Evolutionary conservation across 1,139 yeast genomes (phyloP).

Genomic region (Pichia sp.): DNA sequence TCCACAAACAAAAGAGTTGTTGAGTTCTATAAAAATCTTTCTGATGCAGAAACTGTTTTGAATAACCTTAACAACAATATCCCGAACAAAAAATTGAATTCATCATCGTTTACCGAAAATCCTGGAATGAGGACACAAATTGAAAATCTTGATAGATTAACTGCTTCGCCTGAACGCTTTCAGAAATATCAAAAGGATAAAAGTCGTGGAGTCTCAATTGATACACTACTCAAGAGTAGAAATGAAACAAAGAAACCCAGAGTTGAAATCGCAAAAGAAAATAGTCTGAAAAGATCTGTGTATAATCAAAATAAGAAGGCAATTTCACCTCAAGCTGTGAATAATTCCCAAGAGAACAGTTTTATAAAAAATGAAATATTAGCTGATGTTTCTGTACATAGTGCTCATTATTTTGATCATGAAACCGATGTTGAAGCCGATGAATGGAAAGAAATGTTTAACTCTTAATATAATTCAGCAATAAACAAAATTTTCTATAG

Average conservation of each 20-base stretch:
- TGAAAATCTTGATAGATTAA: slow-evolving; percentile 4
- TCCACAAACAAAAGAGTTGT: slow-evolving; percentile 57
- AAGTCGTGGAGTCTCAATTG: background rate
- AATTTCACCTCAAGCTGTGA: background rate
- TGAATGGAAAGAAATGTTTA: background rate
- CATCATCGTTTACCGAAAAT: background rate
- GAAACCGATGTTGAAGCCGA: background rate
- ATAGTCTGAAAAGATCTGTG: background rate
- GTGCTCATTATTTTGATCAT: background rate
- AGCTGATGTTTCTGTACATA: background rate
- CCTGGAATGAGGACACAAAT: slow-evolving; percentile 12
- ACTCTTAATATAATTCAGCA: background rate
- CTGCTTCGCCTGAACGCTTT: slow-evolving; percentile 17
- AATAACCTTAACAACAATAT: background rate
- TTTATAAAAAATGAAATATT: background rate
- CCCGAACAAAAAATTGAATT: background rate
- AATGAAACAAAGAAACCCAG: background rate
- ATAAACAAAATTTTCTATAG: background rate
- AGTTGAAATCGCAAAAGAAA: background rate
- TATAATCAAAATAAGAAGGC: background rate
- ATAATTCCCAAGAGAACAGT: background rate
- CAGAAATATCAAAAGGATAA: background rate
- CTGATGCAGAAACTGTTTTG: slow-evolving; percentile 30
- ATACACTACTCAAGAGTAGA: background rate
- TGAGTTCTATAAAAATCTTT: slow-evolving; percentile 45